These are phyloP conservation scores for Chloris gayana DNA, from an alignment of 176 grass and related monocot genomes.

Conservation along the genomic window DNA sequence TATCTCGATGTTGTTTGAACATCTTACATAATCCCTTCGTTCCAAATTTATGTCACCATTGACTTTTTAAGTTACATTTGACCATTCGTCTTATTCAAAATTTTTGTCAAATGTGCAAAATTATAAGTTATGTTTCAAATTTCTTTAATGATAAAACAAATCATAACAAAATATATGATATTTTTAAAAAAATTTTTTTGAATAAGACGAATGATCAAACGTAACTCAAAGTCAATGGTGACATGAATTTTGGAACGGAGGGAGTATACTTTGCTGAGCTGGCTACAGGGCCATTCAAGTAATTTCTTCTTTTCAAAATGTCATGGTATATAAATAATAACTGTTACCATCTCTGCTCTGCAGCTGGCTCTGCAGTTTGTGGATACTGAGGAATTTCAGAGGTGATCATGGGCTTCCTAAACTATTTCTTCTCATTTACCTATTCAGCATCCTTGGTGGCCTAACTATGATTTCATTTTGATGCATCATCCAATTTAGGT, in stretches of 20 bases:
- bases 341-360: conserved; percentile 19
- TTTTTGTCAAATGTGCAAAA: no score
- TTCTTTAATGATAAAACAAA: no score
- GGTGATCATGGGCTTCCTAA: conserved; percentile 39
- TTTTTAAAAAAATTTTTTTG: no score
- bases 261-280: conserved; percentile 1
- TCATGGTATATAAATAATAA: conserved; percentile 16
- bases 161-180: no score
- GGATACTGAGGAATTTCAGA: conserved; percentile 93
- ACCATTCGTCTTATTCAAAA: no score
- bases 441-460: conserved; percentile 15
- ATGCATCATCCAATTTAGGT: conserved; percentile 52
- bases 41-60: no score
- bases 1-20: background rate
- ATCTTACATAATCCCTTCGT: no score
- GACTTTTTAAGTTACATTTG: no score
- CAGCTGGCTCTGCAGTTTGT: conserved; percentile 91
- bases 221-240: no score
- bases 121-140: no score
- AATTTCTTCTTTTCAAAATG: background rate
- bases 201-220: no score
- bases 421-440: background rate
- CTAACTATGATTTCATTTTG: conserved; percentile 28
- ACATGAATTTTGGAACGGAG: no score
- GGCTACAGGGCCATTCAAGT: background rate